Evolutionary conservation across 805 yeast genomes (phyloP), one percentile per base, ranked within the genome.

Genomic region (Saccharomycopsis olivae): DNA sequence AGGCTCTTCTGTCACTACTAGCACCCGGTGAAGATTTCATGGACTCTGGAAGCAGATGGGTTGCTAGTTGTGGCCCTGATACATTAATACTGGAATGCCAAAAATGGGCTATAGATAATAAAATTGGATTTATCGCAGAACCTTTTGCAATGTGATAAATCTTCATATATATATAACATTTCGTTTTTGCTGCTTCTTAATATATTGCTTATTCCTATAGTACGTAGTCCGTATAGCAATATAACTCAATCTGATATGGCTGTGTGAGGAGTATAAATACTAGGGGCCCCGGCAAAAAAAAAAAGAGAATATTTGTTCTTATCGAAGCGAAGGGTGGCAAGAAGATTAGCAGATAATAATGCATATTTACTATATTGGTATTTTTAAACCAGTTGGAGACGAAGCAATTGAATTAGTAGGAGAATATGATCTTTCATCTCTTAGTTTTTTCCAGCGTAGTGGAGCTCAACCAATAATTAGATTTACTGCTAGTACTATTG

Each of bases 401-500:
- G 71, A 73, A 53, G 78, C 94, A 15, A 60, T 85, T 33, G 95
- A 86, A 60, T 69, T 92, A 39, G 64, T 86, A 5, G 69, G 81
- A 23, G 87, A 87, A 20, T 75, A 82, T 52, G 96, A 92, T 55
- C 69, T 92, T 46, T 70, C 86, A 19, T 80, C 79, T 50, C 89
- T 89, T 62, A 76, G 92, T 21, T 92, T 84, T 61, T 92, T 92
- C 59, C 96, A 89, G 64, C 71, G 88, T 51, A 61, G 69, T 43
- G 68, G 79, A 32, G 95, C 88, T 20, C 77, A 82, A 16, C 96
- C 89, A 61, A 89, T 92, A 62, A 84, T 89, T 95, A 75, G 94
- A 3, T 92, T 92, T 60, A 88, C 92, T 62, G 73, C 94, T 19
- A 84, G 77, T 53, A 92, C 98, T 2, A 89, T 89, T 19, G 77